Evolutionary conservation across 73 alveolate genomes (phyloP).

Genomic region (Durusdinium trenchii): DNA sequence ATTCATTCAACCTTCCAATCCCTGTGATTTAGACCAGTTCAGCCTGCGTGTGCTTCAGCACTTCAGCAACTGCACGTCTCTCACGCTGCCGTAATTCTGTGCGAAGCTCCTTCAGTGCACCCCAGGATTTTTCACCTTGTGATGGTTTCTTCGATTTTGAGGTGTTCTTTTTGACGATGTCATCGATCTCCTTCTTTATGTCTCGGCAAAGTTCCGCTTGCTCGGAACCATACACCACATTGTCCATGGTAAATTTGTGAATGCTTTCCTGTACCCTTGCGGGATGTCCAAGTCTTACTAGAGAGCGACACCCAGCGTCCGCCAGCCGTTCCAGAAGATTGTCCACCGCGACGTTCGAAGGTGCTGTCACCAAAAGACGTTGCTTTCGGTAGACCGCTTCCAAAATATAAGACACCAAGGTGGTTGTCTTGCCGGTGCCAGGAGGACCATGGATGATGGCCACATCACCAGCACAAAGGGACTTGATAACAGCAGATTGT

Average conservation of each 20-base stretch:
- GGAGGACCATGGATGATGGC: conserved; percentile 99
- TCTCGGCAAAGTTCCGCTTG: conserved; percentile 78
- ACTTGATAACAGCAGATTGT: conserved; percentile 52
- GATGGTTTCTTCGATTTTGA: conserved; percentile 20
- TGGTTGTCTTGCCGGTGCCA: conserved; percentile 98
- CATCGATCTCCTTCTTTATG: conserved; percentile 82
- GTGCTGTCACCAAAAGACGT: conserved; percentile 97
- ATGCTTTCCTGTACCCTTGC: conserved; percentile 72
- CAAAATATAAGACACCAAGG: conserved; percentile 58
- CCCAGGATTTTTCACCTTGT: neutral
- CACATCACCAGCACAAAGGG: conserved; percentile 96
- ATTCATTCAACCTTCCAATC: neutral
- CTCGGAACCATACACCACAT: conserved; percentile 70
- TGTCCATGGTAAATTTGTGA: conserved; percentile 65
- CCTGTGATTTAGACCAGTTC: neutral
- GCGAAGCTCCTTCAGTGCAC: conserved; percentile 72
- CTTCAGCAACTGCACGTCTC: conserved; percentile 92
- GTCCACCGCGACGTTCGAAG: conserved; percentile 99
- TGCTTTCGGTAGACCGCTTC: conserved; percentile 94
- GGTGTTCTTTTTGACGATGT: conserved; percentile 15
- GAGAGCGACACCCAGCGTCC: conserved; percentile 62
- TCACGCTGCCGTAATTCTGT: conserved; percentile 94
- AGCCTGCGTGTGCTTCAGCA: conserved; percentile 83
- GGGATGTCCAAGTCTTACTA: conserved; percentile 89
- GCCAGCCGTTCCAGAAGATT: conserved; percentile 98